Conservation (phyloP, 805 yeast genomes). For the Teunomyces funiuensis region DNA sequence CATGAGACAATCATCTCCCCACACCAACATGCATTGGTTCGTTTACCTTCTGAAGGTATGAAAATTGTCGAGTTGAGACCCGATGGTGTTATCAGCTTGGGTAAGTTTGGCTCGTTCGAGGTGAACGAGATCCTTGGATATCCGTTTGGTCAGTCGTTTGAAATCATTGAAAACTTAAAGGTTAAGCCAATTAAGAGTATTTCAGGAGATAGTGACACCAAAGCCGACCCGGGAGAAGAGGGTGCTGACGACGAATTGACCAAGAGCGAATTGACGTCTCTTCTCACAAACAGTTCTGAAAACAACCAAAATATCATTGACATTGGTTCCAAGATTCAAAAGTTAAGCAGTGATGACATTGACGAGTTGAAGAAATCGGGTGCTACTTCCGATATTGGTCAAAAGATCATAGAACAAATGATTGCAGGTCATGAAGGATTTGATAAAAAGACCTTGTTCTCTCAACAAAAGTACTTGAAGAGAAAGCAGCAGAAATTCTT, state of each 20-base stretch:
- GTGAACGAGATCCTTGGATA: constrained; percentile 76
- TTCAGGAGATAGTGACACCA: constrained; percentile 25
- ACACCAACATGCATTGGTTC: constrained; percentile 59
- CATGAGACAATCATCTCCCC: constrained; percentile 35
- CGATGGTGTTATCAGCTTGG: constrained; percentile 66
- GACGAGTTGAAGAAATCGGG: constrained; percentile 77
- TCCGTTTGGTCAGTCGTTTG: constrained; percentile 88
- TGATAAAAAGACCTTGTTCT: constrained; percentile 81
- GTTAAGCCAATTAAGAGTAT: constrained; percentile 50
- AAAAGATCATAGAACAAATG: constrained; percentile 76
- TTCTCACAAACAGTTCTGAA: constrained; percentile 50
- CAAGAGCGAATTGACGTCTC: constrained; percentile 35
- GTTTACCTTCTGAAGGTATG: constrained; percentile 78
- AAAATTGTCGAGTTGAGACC: constrained; percentile 68
- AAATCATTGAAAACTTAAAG: constrained; percentile 58
- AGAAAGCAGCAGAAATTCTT: constrained; percentile 91
- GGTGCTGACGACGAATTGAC: constrained; percentile 31
- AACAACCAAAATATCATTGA: constrained; percentile 65
- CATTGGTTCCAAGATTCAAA: constrained; percentile 71
- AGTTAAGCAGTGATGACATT: constrained; percentile 74
- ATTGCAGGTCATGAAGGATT: constrained; percentile 83
- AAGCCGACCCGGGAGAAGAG: constrained; percentile 23
- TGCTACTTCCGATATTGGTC: constrained; percentile 61
- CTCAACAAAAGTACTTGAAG: constrained; percentile 88
- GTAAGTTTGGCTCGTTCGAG: constrained; percentile 87